Conservation (phyloP, 345 rosid species). For the Euphorbia tirucalli region DNA sequence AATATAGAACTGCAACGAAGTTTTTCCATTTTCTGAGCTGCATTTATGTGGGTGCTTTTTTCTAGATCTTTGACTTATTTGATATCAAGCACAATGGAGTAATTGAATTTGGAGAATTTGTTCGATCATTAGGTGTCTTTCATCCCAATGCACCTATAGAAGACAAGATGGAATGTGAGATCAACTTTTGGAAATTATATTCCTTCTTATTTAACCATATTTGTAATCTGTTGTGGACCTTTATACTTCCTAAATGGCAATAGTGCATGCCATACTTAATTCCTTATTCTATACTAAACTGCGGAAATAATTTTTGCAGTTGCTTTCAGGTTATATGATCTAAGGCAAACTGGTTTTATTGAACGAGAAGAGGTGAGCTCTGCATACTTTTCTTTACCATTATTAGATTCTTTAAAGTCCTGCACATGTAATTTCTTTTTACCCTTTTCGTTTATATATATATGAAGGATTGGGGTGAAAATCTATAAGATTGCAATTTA, state of each 20-base stretch:
- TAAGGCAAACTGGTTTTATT: conserved; percentile 82
- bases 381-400: neutral
- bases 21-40: conserved; percentile 9
- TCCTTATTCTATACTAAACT: conserved; percentile 7
- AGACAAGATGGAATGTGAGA: conserved; percentile 71
- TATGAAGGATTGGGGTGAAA: no score
- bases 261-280: neutral
- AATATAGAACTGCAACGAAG: neutral
- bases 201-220: neutral
- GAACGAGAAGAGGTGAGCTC: conserved; percentile 79
- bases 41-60: neutral
- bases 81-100: conserved; percentile 92
- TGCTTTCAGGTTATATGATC: conserved; percentile 80
- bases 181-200: conserved; percentile 5
- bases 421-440: neutral
- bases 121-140: conserved; percentile 77
- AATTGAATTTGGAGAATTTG: conserved; percentile 85
- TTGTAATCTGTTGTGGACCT: neutral
- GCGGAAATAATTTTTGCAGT: conserved; percentile 42
- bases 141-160: conserved; percentile 70
- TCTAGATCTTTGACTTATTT: conserved; percentile 75
- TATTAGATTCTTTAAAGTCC: neutral
- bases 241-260: neutral
- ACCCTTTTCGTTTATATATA: no score
- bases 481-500: no score